A percentile compares a stretch with the other conserved stretches of the same genome.
phyloP scores from a whole-genome alignment of 805 yeast genomes.

The Monosporozyma aquatica region DNA sequence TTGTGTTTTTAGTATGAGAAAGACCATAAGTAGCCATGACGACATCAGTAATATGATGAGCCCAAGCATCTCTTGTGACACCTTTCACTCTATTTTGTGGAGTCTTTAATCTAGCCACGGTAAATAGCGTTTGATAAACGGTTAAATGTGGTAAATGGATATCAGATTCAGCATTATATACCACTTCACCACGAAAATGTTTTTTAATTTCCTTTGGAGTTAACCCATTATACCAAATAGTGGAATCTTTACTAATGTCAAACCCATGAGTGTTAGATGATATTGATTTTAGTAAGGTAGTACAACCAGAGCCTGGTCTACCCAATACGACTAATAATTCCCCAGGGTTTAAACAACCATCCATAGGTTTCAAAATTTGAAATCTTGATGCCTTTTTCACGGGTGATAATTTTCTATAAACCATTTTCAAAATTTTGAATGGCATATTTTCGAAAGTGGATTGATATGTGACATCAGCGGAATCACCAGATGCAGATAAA shows the following conservation, averaged over 20 bases:
- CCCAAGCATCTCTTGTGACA: constrained; percentile 46
- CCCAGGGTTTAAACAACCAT: constrained; percentile 53
- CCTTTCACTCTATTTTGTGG: constrained; percentile 56
- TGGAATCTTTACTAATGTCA: constrained; percentile 38
- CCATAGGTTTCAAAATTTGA: constrained; percentile 56
- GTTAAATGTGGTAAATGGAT: constrained; percentile 59
- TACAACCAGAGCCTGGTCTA: constrained; percentile 73
- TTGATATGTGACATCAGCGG: constrained; percentile 61
- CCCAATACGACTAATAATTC: constrained; percentile 63
- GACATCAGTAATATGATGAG: constrained; percentile 45
- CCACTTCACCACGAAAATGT: constrained; percentile 59
- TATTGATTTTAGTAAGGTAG: constrained; percentile 54
- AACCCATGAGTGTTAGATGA: constrained; percentile 54
- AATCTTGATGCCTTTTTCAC: constrained; percentile 27
- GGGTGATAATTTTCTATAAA: constrained; percentile 17
- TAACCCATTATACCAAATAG: constrained; percentile 47
- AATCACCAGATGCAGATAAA: constrained; percentile 54
- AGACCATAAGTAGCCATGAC: constrained; percentile 51
- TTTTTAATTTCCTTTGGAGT: constrained; percentile 40
- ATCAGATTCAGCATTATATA: constrained; percentile 62
- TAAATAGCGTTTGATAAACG: constrained; percentile 55
- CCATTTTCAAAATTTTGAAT: constrained; percentile 45
- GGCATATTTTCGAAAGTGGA: constrained; percentile 43
- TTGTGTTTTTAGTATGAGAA: constrained; percentile 48
- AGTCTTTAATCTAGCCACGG: constrained; percentile 53